These are phyloP conservation scores for Pythium vanterpoolii DNA, from an alignment of 352 stramenopile species.

Conservation along the genomic window DNA sequence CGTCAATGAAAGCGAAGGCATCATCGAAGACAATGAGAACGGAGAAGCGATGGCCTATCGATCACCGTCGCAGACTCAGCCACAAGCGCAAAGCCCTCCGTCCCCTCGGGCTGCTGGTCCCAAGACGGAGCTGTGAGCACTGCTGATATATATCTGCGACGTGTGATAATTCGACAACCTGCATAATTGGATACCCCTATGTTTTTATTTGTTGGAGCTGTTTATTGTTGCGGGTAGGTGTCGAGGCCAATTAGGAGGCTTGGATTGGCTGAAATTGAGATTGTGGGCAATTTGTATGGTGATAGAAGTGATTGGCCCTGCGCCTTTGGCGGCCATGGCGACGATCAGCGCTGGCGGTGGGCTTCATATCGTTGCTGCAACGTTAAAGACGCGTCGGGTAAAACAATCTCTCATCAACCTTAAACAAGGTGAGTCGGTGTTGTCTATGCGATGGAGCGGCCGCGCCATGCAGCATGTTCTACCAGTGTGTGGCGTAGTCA, in stretches of 20 bases:
- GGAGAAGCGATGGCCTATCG: neutral
- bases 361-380: conserved; percentile 38
- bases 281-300: conserved; percentile 54
- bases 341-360: conserved; percentile 12
- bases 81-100: neutral
- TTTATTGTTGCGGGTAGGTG: conserved; percentile 8
- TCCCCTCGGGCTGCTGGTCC: neutral
- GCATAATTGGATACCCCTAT: conserved; percentile 15
- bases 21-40: conserved; percentile 38
- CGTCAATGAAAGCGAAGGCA: conserved; percentile 52
- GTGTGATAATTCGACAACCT: conserved; percentile 14
- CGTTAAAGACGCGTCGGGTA: conserved; percentile 74
- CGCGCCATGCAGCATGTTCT: neutral
- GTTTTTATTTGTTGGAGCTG: neutral
- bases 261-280: conserved; percentile 21
- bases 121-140: conserved; percentile 15
- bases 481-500: neutral
- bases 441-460: neutral
- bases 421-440: conserved; percentile 79
- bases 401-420: conserved; percentile 77
- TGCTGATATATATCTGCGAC: conserved; percentile 18
- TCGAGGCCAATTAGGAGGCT: neutral
- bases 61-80: neutral
- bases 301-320: conserved; percentile 80
- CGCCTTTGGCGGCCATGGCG: conserved; percentile 32